Evolutionary conservation across 345 rosid species (phyloP).

Genomic region (Diplotaxis tenuifolia): DNA sequence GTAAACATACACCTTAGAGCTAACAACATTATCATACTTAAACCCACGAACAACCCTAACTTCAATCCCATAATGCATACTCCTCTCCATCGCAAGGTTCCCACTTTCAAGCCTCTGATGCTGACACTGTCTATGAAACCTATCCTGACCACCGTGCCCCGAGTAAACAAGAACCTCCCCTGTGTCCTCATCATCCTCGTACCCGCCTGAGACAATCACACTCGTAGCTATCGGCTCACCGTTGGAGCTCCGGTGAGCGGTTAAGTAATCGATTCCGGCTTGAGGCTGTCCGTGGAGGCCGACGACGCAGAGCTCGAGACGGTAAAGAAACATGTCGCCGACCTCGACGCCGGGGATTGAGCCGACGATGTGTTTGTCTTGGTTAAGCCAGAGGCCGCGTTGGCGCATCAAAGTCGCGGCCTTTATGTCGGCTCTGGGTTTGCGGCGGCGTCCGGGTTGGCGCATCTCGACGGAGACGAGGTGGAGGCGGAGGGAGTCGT

Average conservation of each 20-base stretch:
- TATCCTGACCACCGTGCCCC: slow-evolving; percentile 87
- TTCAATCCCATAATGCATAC: slow-evolving; percentile 72
- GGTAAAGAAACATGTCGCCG: slow-evolving; percentile 70
- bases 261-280: slow-evolving; percentile 78
- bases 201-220: slow-evolving; percentile 76
- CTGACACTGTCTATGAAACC: slow-evolving; percentile 51
- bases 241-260: slow-evolving; percentile 55
- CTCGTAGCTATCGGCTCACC: slow-evolving; percentile 81
- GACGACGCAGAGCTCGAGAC: slow-evolving; percentile 66
- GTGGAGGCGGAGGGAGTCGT: slow-evolving; percentile 58
- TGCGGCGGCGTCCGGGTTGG: slow-evolving; percentile 31
- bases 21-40: slow-evolving; percentile 48
- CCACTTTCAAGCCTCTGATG: slow-evolving; percentile 84
- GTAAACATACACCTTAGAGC: slow-evolving; percentile 67
- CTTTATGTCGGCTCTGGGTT: slow-evolving; percentile 49
- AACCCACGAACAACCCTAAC: slow-evolving; percentile 73
- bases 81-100: slow-evolving; percentile 78
- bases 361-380: slow-evolving; percentile 71
- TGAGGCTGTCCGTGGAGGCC: slow-evolving; percentile 77
- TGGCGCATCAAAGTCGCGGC: slow-evolving; percentile 57
- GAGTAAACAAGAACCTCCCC: slow-evolving; percentile 67
- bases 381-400: slow-evolving; percentile 60
- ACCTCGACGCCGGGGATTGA: slow-evolving; percentile 63
- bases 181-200: slow-evolving; percentile 75
- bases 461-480: slow-evolving; percentile 44